These are phyloP conservation scores for Zygosaccharomyces kombuchaensis DNA, from an alignment of 805 yeast genomes.

Conservation along the genomic window DNA sequence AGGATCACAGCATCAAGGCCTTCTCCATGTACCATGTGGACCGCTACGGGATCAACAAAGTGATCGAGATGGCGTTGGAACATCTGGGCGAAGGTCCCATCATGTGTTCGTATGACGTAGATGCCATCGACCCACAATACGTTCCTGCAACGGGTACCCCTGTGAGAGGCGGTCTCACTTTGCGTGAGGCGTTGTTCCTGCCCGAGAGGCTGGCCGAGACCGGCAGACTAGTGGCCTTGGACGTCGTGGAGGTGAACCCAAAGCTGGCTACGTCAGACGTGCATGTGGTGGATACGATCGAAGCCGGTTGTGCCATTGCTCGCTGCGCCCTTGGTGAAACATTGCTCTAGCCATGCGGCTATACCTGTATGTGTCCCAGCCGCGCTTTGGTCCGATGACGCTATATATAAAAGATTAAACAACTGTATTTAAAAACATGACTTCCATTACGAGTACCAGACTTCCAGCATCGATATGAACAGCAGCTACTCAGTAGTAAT, in stretches of 20 bases:
- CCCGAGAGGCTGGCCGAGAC: conserved; percentile 90
- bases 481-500: conserved; percentile 42
- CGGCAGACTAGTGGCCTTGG: conserved; percentile 83
- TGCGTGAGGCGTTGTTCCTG: conserved; percentile 89
- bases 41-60: conserved; percentile 86
- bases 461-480: too few relatives aligned
- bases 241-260: conserved; percentile 93
- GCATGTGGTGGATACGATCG: conserved; percentile 78
- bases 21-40: conserved; percentile 95
- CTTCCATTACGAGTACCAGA: too few relatives aligned
- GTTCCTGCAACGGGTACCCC: conserved; percentile 99
- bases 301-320: conserved; percentile 85
- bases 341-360: conserved; percentile 34
- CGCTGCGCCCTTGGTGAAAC: conserved; percentile 95
- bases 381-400: conserved; percentile 1
- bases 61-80: conserved; percentile 85
- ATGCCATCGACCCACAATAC: conserved; percentile 89
- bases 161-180: conserved; percentile 90
- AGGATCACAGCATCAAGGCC: conserved; percentile 70
- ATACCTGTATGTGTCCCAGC: too few relatives aligned
- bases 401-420: not conserved
- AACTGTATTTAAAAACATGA: too few relatives aligned
- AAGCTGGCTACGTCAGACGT: conserved; percentile 70
- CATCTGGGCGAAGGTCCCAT: conserved; percentile 66
- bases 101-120: conserved; percentile 92